phyloP scores from a whole-genome alignment of 1,139 yeast genomes.

The Geotrichum candidum region DNA sequence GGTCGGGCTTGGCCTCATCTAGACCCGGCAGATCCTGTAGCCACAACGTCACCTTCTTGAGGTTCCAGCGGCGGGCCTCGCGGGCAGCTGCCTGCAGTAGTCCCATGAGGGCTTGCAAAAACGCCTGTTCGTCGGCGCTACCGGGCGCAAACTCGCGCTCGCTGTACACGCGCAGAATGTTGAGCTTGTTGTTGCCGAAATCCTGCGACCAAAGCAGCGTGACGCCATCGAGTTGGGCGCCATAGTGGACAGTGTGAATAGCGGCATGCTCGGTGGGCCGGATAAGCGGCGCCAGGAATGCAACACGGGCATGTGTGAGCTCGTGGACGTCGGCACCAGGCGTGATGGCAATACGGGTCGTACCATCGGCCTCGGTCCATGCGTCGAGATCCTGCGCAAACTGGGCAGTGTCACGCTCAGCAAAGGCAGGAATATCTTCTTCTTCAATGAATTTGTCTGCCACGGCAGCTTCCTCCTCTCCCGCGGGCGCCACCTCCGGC shows the following conservation, averaged over 20 bases:
- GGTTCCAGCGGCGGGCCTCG: slow-evolving; percentile 27
- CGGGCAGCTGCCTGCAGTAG: slow-evolving; percentile 27
- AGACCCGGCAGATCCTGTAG: slow-evolving; percentile 27
- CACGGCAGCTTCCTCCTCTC: slow-evolving; percentile 30
- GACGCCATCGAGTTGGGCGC: slow-evolving; percentile 32
- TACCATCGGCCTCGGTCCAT: slow-evolving; percentile 32
- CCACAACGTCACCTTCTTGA: slow-evolving; percentile 26
- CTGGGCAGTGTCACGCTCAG: slow-evolving; percentile 31
- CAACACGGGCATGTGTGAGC: slow-evolving; percentile 43
- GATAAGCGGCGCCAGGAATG: slow-evolving; percentile 31
- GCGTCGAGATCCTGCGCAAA: slow-evolving; percentile 27
- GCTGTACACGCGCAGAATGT: slow-evolving; percentile 30
- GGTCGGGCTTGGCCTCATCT: background rate
- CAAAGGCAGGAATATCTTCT: slow-evolving; percentile 28
- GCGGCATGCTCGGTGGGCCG: slow-evolving; percentile 13
- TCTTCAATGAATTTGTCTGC: background rate
- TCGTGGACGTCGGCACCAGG: slow-evolving; percentile 39
- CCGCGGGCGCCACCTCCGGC: slow-evolving; percentile 29
- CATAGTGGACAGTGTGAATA: slow-evolving; percentile 28
- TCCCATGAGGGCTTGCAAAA: slow-evolving; percentile 17
- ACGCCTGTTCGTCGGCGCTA: background rate
- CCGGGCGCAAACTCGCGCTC: slow-evolving; percentile 6
- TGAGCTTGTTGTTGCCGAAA: slow-evolving; percentile 37
- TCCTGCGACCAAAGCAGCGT: slow-evolving; percentile 47
- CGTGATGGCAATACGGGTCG: slow-evolving; percentile 32